A percentile compares a stretch with the other conserved stretches of the same genome.
Conservation (phyloP, 345 rosid species). For the Geranium rotundifolium region DNA sequence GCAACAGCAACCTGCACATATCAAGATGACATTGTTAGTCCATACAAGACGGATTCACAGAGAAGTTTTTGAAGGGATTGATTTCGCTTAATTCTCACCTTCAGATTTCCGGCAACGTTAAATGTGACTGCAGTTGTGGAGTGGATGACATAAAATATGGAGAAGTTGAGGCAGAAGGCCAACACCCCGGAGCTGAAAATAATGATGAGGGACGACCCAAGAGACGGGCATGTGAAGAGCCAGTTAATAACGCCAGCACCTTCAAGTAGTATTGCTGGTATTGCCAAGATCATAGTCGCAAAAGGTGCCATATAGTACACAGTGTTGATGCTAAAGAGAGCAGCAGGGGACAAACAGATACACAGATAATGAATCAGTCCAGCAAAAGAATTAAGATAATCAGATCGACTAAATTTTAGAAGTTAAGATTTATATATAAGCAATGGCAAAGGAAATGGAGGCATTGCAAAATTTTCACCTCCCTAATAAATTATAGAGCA, state of each 20-base stretch:
- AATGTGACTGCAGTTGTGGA: conserved; percentile 98
- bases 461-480: background rate
- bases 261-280: conserved; percentile 83
- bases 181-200: conserved; percentile 83
- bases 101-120: conserved; percentile 97
- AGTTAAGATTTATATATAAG: background rate
- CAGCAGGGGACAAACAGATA: conserved; percentile 2
- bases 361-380: background rate
- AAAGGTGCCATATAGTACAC: conserved; percentile 99
- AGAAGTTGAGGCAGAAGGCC: conserved; percentile 96
- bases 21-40: background rate
- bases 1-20: conserved; percentile 83
- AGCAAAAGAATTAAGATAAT: no score
- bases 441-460: background rate
- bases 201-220: conserved; percentile 55
- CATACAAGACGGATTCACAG: background rate
- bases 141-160: conserved; percentile 95
- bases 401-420: no score
- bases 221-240: conserved; percentile 49
- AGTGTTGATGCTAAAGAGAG: conserved; percentile 64
- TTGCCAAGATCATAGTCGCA: conserved; percentile 86
- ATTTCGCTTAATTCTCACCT: conserved; percentile 40
- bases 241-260: conserved; percentile 74
- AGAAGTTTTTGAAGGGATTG: background rate
- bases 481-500: background rate